Evolutionary conservation across 345 rosid species (phyloP).

Genomic region (Salix suchowensis): DNA sequence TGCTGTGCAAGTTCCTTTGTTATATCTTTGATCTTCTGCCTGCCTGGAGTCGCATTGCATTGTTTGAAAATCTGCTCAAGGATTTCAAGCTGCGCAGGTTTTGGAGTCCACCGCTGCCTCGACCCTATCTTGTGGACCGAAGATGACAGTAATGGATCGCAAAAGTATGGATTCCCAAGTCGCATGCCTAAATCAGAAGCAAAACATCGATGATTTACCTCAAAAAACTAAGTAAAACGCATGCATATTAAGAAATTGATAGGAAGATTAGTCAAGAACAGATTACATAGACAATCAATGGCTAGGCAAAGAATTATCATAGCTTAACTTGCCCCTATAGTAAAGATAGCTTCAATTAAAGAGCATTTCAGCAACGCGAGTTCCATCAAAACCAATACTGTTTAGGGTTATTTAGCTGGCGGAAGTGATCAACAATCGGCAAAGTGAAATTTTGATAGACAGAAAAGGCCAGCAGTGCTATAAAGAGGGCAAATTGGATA

Average conservation of each 20-base stretch:
- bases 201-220: neutral
- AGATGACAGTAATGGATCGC: conserved; percentile 38
- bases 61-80: conserved; percentile 53
- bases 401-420: neutral
- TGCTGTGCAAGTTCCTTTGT: conserved; percentile 43
- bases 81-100: conserved; percentile 48
- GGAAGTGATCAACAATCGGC: neutral
- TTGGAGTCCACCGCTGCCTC: conserved; percentile 78
- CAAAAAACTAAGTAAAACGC: neutral
- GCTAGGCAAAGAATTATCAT: neutral
- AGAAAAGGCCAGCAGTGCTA: neutral
- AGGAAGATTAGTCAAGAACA: neutral
- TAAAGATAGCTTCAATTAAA: neutral
- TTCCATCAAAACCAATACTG: neutral
- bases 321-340: neutral
- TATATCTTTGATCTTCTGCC: conserved; percentile 56
- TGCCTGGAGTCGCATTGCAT: conserved; percentile 52
- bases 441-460: neutral
- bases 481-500: neutral
- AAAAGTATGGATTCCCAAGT: conserved; percentile 32
- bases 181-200: conserved; percentile 32
- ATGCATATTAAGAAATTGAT: neutral
- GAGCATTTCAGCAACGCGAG: neutral
- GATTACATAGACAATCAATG: neutral
- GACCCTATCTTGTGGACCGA: conserved; percentile 39